Base-by-base conservation (phyloP, 306 rosid genomes). In the Begonia loranthoides region DNA sequence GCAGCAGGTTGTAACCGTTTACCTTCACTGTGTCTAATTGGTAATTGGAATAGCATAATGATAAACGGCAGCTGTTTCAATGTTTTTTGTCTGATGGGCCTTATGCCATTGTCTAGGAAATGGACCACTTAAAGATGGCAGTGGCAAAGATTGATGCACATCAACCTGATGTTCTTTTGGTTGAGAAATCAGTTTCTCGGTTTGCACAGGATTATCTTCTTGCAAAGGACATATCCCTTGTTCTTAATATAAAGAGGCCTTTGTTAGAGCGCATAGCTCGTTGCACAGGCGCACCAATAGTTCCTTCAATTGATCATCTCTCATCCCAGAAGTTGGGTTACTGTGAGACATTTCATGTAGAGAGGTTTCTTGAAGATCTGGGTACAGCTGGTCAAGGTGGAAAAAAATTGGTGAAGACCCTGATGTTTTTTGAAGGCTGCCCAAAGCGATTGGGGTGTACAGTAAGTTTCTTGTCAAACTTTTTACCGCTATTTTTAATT, bases 121-220 rank as follows among this genome's bases (percentile, higher is more conserved):
- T 57, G 85, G 99, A 92, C 64, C 94, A 92, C 73, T 79, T 92
- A 71, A 92, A 81, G 79, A 92, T 92, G 99, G 96, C 99, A 56
- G 94, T 92, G 62, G 87, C 99, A 19, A 92, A 80, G 85, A 79
- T 92, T 49, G 93, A 85, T 54, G 71, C 79, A 12, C 93, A 80
- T 65, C 65, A 73, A 12, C 99, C 99, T 56, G 69, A 81, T 75
- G 74, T 92, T 58, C 85, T 92, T 70, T 63, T 92, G 71, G 96
- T 92, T 55, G 99, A 92, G 73, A 92, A 81, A 69, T 92, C 99
- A 52, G 99, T 86, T 67, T 92, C 99, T 39, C 83, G 99, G 57
- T 65, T 67, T 75, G 99, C 99, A 51, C 99, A 78, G 67, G 99
- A 92, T 50, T 86, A 80, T 66, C 88, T 92, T 64, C 96, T 92